Conservation (phyloP, 2,329 filamentous ascomycete genomes). For the Fonsecaea erecta region DNA sequence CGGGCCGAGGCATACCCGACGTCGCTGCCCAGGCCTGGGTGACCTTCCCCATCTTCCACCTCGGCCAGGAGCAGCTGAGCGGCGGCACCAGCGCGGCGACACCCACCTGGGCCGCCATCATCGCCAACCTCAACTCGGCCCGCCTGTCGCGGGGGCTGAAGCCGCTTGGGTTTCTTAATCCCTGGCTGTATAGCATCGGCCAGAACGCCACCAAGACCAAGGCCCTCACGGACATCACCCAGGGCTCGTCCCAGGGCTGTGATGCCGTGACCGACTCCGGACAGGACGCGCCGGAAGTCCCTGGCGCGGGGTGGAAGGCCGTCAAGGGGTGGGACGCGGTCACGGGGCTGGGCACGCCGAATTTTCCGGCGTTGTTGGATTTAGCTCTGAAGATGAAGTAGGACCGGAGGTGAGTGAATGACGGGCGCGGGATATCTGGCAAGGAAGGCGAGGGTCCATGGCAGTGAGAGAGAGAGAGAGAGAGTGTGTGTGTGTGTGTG, state of each 20-base stretch:
- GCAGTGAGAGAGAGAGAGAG: no score
- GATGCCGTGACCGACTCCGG: constrained; percentile 42
- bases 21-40: constrained; percentile 49
- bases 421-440: no score
- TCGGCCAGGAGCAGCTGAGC: constrained; percentile 38
- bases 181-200: constrained; percentile 29
- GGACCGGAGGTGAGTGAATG: no score
- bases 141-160: constrained; percentile 52
- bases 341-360: constrained; percentile 39
- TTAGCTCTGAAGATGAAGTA: not conserved
- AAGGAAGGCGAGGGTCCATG: no score
- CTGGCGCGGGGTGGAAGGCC: constrained; percentile 57
- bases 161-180: constrained; percentile 31
- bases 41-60: constrained; percentile 48
- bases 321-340: constrained; percentile 46
- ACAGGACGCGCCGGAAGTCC: constrained; percentile 43
- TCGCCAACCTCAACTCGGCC: constrained; percentile 68
- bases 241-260: constrained; percentile 41
- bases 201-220: constrained; percentile 24
- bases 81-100: constrained; percentile 44
- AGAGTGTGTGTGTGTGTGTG: no score
- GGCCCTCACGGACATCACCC: constrained; percentile 40
- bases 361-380: constrained; percentile 28
- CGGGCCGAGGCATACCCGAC: constrained; percentile 17
- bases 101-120: constrained; percentile 66